Evolutionary conservation across 768 basidiomycete species (phyloP).

Genomic region (Mrakia gelida): DNA sequence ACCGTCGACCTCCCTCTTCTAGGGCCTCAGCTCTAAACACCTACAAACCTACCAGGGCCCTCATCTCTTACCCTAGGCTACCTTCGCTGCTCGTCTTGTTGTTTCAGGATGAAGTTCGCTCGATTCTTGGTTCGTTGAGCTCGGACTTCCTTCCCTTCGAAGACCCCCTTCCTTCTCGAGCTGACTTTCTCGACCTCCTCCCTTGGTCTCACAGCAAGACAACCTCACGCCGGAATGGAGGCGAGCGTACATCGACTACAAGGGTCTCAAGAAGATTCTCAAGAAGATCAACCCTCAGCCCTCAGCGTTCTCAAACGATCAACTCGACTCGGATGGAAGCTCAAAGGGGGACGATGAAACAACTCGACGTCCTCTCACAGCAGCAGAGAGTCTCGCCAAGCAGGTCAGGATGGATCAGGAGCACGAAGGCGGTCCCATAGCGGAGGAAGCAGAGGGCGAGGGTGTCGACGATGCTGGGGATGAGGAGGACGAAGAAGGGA

Average conservation of each 20-base stretch:
- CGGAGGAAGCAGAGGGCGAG: background rate
- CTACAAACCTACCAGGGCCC: background rate
- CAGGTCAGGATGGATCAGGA: slow-evolving; percentile 1
- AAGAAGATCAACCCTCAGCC: slow-evolving; percentile 21
- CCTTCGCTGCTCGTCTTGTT: background rate
- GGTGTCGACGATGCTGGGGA: background rate
- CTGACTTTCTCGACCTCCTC: background rate
- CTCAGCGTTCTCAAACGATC: background rate
- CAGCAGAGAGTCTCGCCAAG: background rate
- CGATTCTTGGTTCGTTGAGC: background rate
- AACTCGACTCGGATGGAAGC: slow-evolving; percentile 19
- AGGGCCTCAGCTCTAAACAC: background rate
- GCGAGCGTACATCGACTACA: slow-evolving; percentile 29
- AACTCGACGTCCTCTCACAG: background rate
- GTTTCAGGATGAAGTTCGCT: slow-evolving; percentile 16
- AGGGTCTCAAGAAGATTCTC: slow-evolving; percentile 30
- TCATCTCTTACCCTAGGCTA: background rate
- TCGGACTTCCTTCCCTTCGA: background rate
- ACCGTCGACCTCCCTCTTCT: background rate
- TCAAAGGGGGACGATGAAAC: background rate
- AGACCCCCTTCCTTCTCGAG: background rate
- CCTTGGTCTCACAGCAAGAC: slow-evolving; percentile 6
- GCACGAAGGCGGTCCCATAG: background rate
- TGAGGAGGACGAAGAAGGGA: background rate
- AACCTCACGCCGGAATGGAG: slow-evolving; percentile 19